Base-by-base conservation (phyloP, 2,329 filamentous ascomycete species). In the Microcyclosporella mali region DNA sequence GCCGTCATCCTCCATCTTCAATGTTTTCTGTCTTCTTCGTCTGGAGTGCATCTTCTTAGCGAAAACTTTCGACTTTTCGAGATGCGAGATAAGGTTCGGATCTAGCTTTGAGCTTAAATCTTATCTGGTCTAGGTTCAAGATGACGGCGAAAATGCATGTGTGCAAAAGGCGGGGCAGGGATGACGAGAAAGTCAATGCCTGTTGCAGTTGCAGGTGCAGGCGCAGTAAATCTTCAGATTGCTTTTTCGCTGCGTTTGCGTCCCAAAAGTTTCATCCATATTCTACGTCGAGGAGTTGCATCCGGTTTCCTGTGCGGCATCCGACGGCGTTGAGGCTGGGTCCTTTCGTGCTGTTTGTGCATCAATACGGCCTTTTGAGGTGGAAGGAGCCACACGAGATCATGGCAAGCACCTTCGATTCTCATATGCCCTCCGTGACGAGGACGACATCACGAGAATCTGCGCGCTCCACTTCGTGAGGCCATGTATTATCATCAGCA, bases 401-500 rank as follows among this genome's bases (percentile, higher is more conserved):
- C 4, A 36, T 36, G 33, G 41, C 29, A 30, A 32, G 28, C 27
- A 34, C 31, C 19, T 9, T 25, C 12, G 21, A 25, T 9, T 9
- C 21, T 25, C 6, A 9, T 9, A 53, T 53, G 54, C 52, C 51
- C 17, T 43, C 50, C 17, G 35, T 59, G 7, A 43, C 50, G 8
- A 50, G 57, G 18, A 53, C 51, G 9, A 55, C 44, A 11, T 58
- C 54, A 6, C 45, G 41, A 18, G 68, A 70, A 45, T 63, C 64
- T 37, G 36, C 30, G 9, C 50, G 40, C 12, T 63, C 65, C 37
- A 31, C 21, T 6, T 52, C 51, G 36, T 58, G 60, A 30, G 58
- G 60, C 12, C 68, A 69, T 49, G 53, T 61, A 58, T 71, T 78
- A 47, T 68, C 72, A 45, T 70, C 74, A 49, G 69, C 47, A 45